Base-by-base conservation (phyloP, 768 basidiomycete species). In the Ephemerocybe angulata region DNA sequence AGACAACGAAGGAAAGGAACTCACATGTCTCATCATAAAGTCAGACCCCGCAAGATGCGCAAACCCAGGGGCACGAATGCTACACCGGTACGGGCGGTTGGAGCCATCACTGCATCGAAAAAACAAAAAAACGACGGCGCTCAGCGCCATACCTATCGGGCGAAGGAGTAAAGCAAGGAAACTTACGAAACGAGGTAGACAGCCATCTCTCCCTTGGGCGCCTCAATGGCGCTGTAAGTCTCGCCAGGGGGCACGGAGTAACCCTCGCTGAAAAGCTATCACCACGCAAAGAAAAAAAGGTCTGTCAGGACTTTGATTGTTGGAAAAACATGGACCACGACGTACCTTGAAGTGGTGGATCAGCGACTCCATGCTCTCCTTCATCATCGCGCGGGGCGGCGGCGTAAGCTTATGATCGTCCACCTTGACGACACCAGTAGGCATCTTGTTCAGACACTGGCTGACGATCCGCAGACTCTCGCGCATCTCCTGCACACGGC, bases 121-220 rank as follows among this genome's bases (percentile, higher is more conserved):
- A 38, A 28, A 22, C 21, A 21, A 3, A 24, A 50, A 4, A 12
- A 10, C 7, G 43, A 27, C 5, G 27, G 27, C 10, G 40, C 13
- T 7, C 7, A 6, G 37, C 37, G 49, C 19, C 15, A 42, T 19
- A 25, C 2, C 2, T 22, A 33, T 27, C 33, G 41, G 53, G 17
- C 13, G 31, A 40, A 8, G 22, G n/a, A 53, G n/a, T 30, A 54
- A 27, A 12, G 3, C 7, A n/a, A 30, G 19, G 48, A 51, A 28
- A 81, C 88, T 64, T 63, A 90, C 84, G 94, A 97, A 58, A 99
- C 93, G 50, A 99, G 86, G 76, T 95, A 99, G 43, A 99, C 96
- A 61, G 80, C 96, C 94, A 98, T 98, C 75, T 98, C 96, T 59
- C 95, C 95, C 74, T 99, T 98, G 42, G 96, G 96, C 7, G 96